These are phyloP conservation scores for Lasiosphaeris hirsuta DNA, from an alignment of 495 filamentous ascomycete species.

Conservation along the genomic window DNA sequence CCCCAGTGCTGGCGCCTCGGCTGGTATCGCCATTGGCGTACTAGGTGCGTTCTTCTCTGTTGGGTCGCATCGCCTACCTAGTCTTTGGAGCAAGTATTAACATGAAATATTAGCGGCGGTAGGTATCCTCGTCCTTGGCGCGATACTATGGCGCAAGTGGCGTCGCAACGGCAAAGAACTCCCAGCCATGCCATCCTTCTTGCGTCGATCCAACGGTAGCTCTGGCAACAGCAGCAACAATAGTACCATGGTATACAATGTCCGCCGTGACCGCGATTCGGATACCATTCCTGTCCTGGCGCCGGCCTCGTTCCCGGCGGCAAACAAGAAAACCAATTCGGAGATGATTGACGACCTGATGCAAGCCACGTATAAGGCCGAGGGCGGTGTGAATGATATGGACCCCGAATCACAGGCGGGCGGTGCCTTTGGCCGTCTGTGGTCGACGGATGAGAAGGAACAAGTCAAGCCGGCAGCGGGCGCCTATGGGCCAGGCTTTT, in stretches of 20 bases:
- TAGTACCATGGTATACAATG: neutral
- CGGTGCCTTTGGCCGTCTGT: neutral
- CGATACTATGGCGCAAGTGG: constrained; percentile 19
- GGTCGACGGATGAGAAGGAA: neutral
- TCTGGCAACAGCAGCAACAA: neutral
- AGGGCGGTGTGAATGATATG: constrained; percentile 18
- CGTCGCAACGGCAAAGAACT: constrained; percentile 12
- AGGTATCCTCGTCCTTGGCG: constrained; percentile 12
- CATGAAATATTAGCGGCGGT: constrained; percentile 13
- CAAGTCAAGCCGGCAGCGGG: neutral
- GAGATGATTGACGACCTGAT: constrained; percentile 29
- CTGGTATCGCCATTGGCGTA: constrained; percentile 21
- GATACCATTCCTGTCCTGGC: constrained; percentile 5
- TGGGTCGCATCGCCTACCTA: neutral
- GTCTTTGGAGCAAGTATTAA: neutral
- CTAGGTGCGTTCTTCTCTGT: constrained; percentile 12
- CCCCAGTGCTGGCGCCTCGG: constrained; percentile 9
- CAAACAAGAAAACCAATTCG: constrained; percentile 22
- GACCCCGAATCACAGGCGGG: neutral
- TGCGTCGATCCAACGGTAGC: neutral
- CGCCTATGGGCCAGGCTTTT: constrained; percentile 1
- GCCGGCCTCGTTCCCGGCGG: neutral
- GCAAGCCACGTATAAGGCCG: constrained; percentile 23
- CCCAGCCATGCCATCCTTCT: constrained; percentile 16
- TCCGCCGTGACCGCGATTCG: neutral